Evolutionary conservation across 495 filamentous ascomycete genomes (phyloP).

Genomic region (Aspergillus saccharolyticus): DNA sequence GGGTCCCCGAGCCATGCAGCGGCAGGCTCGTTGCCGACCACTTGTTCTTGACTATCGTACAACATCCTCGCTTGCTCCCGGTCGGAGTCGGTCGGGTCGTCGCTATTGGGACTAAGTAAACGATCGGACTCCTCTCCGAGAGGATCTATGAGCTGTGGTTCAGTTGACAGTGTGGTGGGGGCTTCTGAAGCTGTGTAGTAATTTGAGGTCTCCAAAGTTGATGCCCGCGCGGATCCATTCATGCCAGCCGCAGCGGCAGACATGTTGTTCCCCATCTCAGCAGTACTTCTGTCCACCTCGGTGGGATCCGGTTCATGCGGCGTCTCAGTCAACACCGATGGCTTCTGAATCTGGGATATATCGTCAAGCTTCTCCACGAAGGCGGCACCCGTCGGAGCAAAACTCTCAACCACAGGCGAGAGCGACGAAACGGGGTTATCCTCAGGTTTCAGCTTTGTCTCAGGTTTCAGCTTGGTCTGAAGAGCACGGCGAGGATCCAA

Average conservation of each 20-base stretch:
- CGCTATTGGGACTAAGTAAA: slow-evolving; percentile 21
- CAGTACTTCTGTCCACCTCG: slow-evolving; percentile 20
- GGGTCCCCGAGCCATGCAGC: slow-evolving; percentile 84
- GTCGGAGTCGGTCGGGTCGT: slow-evolving; percentile 51
- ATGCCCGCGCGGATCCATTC: slow-evolving; percentile 29
- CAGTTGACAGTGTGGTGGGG: slow-evolving; percentile 30
- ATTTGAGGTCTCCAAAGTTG: slow-evolving; percentile 39
- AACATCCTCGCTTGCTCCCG: slow-evolving; percentile 72
- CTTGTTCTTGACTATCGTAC: slow-evolving; percentile 78
- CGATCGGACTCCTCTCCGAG: slow-evolving; percentile 19
- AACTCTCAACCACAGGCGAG: slow-evolving; percentile 31
- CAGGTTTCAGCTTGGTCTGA: slow-evolving; percentile 18
- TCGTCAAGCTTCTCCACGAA: slow-evolving; percentile 16
- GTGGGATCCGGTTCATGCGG: slow-evolving; percentile 17
- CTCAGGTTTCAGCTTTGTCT: slow-evolving; percentile 18
- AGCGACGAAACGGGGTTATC: slow-evolving; percentile 17
- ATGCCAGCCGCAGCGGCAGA: slow-evolving; percentile 39
- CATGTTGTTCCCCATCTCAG: slow-evolving; percentile 24
- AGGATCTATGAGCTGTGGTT: slow-evolving; percentile 20
- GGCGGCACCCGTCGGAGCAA: slow-evolving; percentile 23
- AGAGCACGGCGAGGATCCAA: slow-evolving; percentile 10
- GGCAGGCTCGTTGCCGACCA: slow-evolving; percentile 68
- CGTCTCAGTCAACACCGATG: too few species aligned
- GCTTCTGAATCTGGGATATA: too few species aligned
- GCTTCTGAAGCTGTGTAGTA: slow-evolving; percentile 48